These are phyloP conservation scores for Mycena metata DNA, from an alignment of 768 basidiomycete genomes.

Conservation along the genomic window DNA sequence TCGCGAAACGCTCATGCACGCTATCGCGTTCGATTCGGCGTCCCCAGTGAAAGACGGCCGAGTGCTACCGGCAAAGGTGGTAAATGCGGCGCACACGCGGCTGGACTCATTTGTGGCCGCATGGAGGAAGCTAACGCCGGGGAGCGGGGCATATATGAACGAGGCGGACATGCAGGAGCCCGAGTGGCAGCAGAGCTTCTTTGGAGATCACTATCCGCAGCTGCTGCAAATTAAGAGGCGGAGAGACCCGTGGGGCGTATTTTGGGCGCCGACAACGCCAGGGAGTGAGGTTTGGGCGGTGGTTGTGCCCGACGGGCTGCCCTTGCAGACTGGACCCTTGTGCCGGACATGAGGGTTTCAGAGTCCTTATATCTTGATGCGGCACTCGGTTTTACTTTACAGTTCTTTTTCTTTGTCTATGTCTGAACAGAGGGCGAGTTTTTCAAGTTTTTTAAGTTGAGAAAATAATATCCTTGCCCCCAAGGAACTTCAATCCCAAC, in stretches of 20 bases:
- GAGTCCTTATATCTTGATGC: no score
- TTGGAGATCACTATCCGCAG: constrained; percentile 37
- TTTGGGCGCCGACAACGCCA: constrained; percentile 20
- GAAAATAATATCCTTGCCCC: no score
- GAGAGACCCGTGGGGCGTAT: constrained; percentile 29
- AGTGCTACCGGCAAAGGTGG: constrained; percentile 15
- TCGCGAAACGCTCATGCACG: constrained; percentile 14
- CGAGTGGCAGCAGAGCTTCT: constrained; percentile 31
- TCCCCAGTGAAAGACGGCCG: constrained; percentile 19
- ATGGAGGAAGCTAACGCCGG: constrained; percentile 18
- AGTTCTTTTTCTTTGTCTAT: no score
- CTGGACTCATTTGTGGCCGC: constrained; percentile 9
- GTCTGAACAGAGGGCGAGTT: no score
- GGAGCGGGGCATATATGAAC: constrained; percentile 19
- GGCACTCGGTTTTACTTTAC: no score
- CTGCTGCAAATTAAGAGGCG: constrained; percentile 33
- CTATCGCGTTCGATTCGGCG: constrained; percentile 12
- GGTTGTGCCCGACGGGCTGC: constrained; percentile 19
- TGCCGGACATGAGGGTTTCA: constrained; percentile 22
- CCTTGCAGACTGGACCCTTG: constrained; percentile 20
- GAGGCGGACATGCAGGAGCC: constrained; percentile 29
- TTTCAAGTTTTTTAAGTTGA: no score
- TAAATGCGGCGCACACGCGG: constrained; percentile 17
- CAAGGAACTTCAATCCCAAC: no score
- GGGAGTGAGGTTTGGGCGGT: constrained; percentile 17